Evolutionary conservation across 2,329 filamentous ascomycete genomes (phyloP).

Genomic region (Penicillium sclerotiorum): DNA sequence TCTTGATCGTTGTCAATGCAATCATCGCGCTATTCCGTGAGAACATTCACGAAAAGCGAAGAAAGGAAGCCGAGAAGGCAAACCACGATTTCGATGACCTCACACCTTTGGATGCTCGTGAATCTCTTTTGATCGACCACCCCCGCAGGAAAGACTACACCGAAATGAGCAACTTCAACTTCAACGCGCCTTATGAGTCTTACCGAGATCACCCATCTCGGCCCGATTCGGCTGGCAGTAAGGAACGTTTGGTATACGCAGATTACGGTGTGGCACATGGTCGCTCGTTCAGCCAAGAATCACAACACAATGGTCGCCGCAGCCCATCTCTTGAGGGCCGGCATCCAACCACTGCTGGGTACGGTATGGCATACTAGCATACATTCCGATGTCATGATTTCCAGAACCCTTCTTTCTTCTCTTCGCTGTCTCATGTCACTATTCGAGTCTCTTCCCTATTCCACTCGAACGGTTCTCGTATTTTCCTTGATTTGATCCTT

Average conservation of each 20-base stretch:
- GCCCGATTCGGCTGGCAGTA: conserved; percentile 34
- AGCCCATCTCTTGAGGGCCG: conserved; percentile 37
- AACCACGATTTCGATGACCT: conserved; percentile 77
- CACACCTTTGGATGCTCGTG: conserved; percentile 79
- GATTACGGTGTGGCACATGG: conserved; percentile 32
- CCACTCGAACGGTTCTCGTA: neutral
- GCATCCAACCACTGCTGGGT: conserved; percentile 32
- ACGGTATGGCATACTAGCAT: conserved; percentile 37
- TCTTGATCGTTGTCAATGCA: conserved; percentile 87
- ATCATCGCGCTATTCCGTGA: conserved; percentile 79
- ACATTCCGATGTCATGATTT: conserved; percentile 12
- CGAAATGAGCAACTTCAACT: conserved; percentile 46
- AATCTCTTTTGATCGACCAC: conserved; percentile 68
- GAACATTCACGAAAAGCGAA: conserved; percentile 85
- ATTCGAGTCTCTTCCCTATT: conserved; percentile 4
- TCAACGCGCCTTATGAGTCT: conserved; percentile 42
- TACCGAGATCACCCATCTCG: conserved; percentile 39
- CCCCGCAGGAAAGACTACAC: conserved; percentile 39
- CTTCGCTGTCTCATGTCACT: neutral
- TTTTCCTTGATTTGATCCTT: conserved; percentile 12
- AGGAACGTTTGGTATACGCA: conserved; percentile 36
- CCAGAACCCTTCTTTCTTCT: conserved; percentile 6
- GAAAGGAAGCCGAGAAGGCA: conserved; percentile 83
- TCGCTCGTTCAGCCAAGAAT: conserved; percentile 31
- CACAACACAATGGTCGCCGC: conserved; percentile 25